These are phyloP conservation scores for Candida gorgasii DNA, from an alignment of 805 yeast species.

Conservation along the genomic window DNA sequence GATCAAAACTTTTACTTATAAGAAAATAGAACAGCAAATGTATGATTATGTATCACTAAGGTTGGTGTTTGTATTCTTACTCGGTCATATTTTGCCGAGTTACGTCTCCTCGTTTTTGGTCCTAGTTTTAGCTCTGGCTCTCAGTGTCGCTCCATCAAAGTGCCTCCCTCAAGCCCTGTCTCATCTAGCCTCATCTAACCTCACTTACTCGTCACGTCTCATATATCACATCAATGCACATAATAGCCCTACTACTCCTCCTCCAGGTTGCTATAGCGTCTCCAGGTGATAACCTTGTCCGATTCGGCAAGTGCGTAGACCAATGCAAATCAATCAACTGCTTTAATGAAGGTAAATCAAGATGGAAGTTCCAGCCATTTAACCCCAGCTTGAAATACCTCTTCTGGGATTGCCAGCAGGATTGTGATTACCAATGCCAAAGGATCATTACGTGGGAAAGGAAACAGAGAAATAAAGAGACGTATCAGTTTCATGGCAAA, in stretches of 20 bases:
- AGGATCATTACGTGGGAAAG: conserved; percentile 65
- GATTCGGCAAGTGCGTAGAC: conserved; percentile 54
- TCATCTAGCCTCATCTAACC: too few species aligned
- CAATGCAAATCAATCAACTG: conserved; percentile 49
- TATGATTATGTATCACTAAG: too few species aligned
- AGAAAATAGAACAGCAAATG: too few species aligned
- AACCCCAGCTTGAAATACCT: conserved; percentile 46
- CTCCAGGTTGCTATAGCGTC: conserved; percentile 36
- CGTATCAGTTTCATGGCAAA: conserved; percentile 91
- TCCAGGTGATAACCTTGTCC: conserved; percentile 61
- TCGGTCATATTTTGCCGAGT: too few species aligned
- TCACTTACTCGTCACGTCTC: too few species aligned
- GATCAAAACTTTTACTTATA: too few species aligned
- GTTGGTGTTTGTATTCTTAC: too few species aligned
- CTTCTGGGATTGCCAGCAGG: conserved; percentile 72
- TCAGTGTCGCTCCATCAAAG: too few species aligned
- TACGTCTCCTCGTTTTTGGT: too few species aligned
- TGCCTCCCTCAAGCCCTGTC: too few species aligned
- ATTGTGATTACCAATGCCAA: conserved; percentile 95
- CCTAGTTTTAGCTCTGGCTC: too few species aligned
- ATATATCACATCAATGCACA: not conserved
- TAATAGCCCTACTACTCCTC: not conserved
- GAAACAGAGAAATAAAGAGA: conserved; percentile 44
- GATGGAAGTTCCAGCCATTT: conserved; percentile 43
- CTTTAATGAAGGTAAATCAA: conserved; percentile 8